Conservation (phyloP, 441 rosid genomes). For the Erodium trifolium region DNA sequence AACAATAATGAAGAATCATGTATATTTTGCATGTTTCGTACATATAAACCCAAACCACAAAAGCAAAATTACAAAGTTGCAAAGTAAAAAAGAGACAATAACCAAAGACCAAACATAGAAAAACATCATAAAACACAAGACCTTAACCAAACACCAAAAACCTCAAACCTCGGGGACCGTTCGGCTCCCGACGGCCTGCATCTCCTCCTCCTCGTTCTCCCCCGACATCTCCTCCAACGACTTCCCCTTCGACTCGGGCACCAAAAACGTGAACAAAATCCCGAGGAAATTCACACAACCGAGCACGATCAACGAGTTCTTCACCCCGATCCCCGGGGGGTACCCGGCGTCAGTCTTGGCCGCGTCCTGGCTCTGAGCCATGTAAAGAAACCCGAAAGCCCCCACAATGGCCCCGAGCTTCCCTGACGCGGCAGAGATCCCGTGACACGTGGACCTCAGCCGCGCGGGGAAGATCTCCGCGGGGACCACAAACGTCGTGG, state of each 20-base stretch:
- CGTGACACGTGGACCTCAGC: constrained; percentile 56
- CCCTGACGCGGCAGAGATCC: constrained; percentile 57
- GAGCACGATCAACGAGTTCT: constrained; percentile 34
- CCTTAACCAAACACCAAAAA: neutral
- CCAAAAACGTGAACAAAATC: constrained; percentile 39
- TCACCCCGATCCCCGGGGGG: constrained; percentile 27
- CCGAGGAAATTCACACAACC: constrained; percentile 41
- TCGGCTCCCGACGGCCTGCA: neutral
- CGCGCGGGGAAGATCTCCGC: constrained; percentile 65
- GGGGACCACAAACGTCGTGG: constrained; percentile 61
- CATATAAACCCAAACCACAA: too few relatives aligned
- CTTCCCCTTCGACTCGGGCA: constrained; percentile 18
- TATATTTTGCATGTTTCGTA: too few relatives aligned
- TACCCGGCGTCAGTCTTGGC: constrained; percentile 21
- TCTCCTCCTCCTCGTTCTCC: constrained; percentile 31
- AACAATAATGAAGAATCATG: too few relatives aligned
- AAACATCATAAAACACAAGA: too few relatives aligned
- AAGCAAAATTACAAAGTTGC: too few relatives aligned
- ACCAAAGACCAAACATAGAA: too few relatives aligned
- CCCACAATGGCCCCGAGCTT: constrained; percentile 63
- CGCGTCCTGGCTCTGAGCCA: constrained; percentile 10
- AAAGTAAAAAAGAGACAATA: too few relatives aligned
- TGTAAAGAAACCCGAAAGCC: constrained; percentile 43
- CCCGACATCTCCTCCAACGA: constrained; percentile 59
- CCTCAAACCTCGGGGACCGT: neutral